Base-by-base conservation (phyloP, 345 rosid genomes). In the Citrus australasica region DNA sequence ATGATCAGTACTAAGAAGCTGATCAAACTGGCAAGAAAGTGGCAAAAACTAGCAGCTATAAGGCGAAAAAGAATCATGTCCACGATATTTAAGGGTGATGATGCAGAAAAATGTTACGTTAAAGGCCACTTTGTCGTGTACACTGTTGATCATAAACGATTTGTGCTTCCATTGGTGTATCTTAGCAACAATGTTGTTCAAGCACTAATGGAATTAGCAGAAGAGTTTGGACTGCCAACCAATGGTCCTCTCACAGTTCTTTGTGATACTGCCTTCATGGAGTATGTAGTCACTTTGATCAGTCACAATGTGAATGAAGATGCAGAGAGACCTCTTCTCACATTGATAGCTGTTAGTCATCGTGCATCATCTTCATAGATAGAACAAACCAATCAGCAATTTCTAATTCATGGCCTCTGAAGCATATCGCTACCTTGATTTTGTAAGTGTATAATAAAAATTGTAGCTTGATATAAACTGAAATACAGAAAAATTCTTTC, bases 51-150 rank as follows among this genome's bases (percentile, higher is more conserved):
- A 33, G 81, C 74, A 1, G 56, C 64, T 9, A 16, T 42, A 14
- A 69, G n/a, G 42, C 24, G 56, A n/a, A 64, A 61, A 65, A 80
- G 71, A 60, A 63, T 77, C 27, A 5, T 17, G 16, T 11, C 14
- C 16, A 14, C 4, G 5, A 74, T 69, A 40, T 40, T 25, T 69
- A 62, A 35, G 1, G 56, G 42, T 9, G 51, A 48, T 14, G 63
- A 37, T 22, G 48, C 70, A 21, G 11, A 8, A 4, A 48, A 24
- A 42, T 67, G 53, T 13, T 22, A 14, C 64, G 55, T 22, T 42
- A 83, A 83, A 69, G 83, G 81, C 10, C 74, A 56, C 71, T 77
- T 80, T 35, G 56, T 82, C 3, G 76, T 79, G 53, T 77, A 79
- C 65, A 64, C 83, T 5, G 42, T 7, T 19, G 80, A 85, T 27